A percentile compares a stretch with the other conserved stretches of the same genome.
Evolutionary conservation across 345 rosid genomes (phyloP).

Genomic region (Heritiera littoralis): DNA sequence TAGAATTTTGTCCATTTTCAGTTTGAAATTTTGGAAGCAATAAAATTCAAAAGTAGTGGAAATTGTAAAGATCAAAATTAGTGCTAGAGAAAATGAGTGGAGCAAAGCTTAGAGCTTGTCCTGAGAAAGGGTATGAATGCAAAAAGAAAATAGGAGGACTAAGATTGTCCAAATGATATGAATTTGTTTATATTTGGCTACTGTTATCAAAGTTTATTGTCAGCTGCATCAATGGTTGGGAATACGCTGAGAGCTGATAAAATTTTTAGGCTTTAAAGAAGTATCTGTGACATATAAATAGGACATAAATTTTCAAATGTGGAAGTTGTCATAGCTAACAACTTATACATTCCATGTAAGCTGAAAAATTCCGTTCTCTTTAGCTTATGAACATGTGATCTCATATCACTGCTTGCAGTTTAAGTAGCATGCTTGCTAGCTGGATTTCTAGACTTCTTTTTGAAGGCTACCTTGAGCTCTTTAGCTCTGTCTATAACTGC

Average conservation of each 20-base stretch:
- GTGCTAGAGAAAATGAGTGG: background rate
- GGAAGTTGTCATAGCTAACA: background rate
- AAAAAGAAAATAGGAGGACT: background rate
- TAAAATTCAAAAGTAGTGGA: too few species aligned
- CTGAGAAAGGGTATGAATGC: background rate
- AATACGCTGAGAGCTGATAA: background rate
- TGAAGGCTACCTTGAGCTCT: background rate
- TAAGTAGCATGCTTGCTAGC: background rate
- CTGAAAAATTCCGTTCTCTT: background rate
- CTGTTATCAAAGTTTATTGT: background rate
- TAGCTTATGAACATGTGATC: background rate
- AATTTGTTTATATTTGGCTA: background rate
- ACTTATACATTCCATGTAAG: background rate
- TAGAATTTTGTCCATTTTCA: background rate
- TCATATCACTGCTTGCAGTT: background rate
- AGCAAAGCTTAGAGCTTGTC: background rate
- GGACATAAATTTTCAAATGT: background rate
- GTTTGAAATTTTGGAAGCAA: background rate
- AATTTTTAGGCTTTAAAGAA: background rate
- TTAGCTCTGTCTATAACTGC: background rate
- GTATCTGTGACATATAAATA: background rate
- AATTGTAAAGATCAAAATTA: background rate
- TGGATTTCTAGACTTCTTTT: conserved; percentile 17
- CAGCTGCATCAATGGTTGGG: background rate
- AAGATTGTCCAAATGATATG: background rate